phyloP scores from a whole-genome alignment of 2,329 filamentous ascomycete genomes.

The Pseudocercospora musae region DNA sequence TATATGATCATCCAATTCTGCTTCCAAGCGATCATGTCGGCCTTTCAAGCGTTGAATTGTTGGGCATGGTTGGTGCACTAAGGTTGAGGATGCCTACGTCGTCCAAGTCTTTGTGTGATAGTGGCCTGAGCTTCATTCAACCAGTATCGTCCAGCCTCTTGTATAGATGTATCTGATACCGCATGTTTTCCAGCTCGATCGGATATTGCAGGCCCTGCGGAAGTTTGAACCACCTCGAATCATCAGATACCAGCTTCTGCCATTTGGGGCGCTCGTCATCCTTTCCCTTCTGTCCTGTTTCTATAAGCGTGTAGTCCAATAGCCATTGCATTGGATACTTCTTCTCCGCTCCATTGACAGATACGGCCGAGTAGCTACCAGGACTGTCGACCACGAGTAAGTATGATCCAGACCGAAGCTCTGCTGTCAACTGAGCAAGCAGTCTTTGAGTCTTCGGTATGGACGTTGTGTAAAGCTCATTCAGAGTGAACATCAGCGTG shows the following conservation, averaged over 20 bases:
- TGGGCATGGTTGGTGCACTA: too few species aligned
- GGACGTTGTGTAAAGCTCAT: slow-evolving; percentile 83
- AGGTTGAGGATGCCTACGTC: too few species aligned
- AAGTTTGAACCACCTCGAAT: slow-evolving; percentile 82
- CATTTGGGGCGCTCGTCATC: slow-evolving; percentile 47
- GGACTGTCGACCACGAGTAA: slow-evolving; percentile 89
- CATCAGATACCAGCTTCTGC: slow-evolving; percentile 71
- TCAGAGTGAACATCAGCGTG: slow-evolving; percentile 89
- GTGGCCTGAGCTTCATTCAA: background rate
- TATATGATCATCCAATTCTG: too few species aligned
- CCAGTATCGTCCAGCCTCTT: background rate
- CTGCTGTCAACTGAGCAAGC: slow-evolving; percentile 64
- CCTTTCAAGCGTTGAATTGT: too few species aligned
- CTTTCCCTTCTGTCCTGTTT: slow-evolving; percentile 15
- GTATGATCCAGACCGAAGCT: slow-evolving; percentile 58
- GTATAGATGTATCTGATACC: slow-evolving; percentile 89
- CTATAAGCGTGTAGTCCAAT: slow-evolving; percentile 73
- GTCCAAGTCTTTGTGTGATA: background rate
- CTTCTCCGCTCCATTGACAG: slow-evolving; percentile 55
- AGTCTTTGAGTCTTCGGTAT: slow-evolving; percentile 73
- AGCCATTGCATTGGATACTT: slow-evolving; percentile 94
- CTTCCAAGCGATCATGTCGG: too few species aligned
- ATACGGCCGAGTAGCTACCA: slow-evolving; percentile 84
- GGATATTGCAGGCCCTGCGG: slow-evolving; percentile 65
- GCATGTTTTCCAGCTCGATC: slow-evolving; percentile 88